Base-by-base conservation (phyloP, 2,329 filamentous ascomycete species). In the Talaromyces sp. region DNA sequence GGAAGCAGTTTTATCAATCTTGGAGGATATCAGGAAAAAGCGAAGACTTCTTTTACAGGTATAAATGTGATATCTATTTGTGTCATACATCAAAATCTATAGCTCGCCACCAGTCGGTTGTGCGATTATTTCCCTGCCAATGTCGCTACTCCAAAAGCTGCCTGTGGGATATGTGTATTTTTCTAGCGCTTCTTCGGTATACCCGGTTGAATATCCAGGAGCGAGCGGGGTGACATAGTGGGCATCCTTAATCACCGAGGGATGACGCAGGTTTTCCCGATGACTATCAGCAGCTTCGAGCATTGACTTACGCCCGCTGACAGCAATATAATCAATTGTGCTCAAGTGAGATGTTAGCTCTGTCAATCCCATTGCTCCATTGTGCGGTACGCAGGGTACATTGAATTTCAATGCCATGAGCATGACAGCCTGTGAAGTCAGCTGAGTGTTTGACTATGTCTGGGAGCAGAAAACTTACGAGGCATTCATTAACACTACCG, bases 291-390 rank as follows among this genome's bases (percentile, higher is more conserved):
- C 92, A 78, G 93, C 96, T 82, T 97, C 93, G 64, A 97, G 82
- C 57, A 97, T 87, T 22, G 88, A 91, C 74, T 88, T 85, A 83
- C 92, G 90, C 16, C 91, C 93, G 66, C 85, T 90, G 1, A 97
- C 91, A 49, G 89, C 90, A 5, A 97, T 90, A 72, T 97, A 97
- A 79, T 97, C 93, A 70, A 97, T 95, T 14, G 92, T 96, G 78
- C 88, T 91, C 67, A 97, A 80, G 79, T 97, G 93, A 82, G 96
- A 92, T 0, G 93, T 97, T 81, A 96, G 96, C 79, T 97, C 93
- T 43, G 93, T 92, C 68, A 97, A 83, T 6, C 93, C 93, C 2
- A 97, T 92, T 69, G 93, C 93, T 22, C 93, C 93, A 0, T 88
- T 92, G 80, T 97, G 93, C 0, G 93, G 93, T 8, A 97, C 92